These are phyloP conservation scores for Russula lepida DNA, from an alignment of 768 basidiomycete species.

Conservation along the genomic window DNA sequence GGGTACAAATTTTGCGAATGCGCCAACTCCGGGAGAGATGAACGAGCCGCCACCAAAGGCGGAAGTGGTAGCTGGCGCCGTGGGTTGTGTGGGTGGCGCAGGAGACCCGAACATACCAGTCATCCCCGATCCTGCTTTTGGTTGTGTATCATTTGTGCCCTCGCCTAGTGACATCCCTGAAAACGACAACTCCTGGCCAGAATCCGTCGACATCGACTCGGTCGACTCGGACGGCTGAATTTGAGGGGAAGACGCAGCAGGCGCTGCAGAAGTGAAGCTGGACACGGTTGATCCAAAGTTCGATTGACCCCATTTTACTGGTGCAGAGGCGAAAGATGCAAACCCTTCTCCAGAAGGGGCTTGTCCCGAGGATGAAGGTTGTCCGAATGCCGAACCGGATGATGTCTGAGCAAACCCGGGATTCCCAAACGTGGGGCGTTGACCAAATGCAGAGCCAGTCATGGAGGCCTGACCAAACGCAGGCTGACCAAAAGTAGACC, in stretches of 20 bases:
- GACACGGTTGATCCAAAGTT: constrained; percentile 13
- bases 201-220: constrained; percentile 18
- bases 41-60: constrained; percentile 19
- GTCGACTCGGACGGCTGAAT: constrained; percentile 11
- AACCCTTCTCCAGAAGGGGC: constrained; percentile 18
- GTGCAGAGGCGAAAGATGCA: constrained; percentile 22
- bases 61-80: background rate
- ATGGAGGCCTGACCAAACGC: constrained; percentile 14
- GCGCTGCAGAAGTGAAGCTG: constrained; percentile 1
- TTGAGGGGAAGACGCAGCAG: constrained; percentile 7
- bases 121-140: constrained; percentile 16
- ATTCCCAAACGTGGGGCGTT: constrained; percentile 9
- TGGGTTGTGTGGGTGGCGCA: constrained; percentile 6
- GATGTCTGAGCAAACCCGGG: constrained; percentile 10
- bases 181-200: constrained; percentile 19
- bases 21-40: constrained; percentile 27
- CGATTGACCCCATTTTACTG: constrained; percentile 24
- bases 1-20: constrained; percentile 22
- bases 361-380: constrained; percentile 10
- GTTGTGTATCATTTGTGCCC: constrained; percentile 3
- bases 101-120: constrained; percentile 25
- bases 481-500: constrained; percentile 22
- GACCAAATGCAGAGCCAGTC: constrained; percentile 14
- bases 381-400: constrained; percentile 6
- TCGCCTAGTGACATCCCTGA: constrained; percentile 26